Percentiles rank a stretch among this genome's conserved stretches.
These are phyloP conservation scores for Hymenoscyphus infarciens DNA, from an alignment of 2,329 filamentous ascomycete species.

Conservation along the genomic window DNA sequence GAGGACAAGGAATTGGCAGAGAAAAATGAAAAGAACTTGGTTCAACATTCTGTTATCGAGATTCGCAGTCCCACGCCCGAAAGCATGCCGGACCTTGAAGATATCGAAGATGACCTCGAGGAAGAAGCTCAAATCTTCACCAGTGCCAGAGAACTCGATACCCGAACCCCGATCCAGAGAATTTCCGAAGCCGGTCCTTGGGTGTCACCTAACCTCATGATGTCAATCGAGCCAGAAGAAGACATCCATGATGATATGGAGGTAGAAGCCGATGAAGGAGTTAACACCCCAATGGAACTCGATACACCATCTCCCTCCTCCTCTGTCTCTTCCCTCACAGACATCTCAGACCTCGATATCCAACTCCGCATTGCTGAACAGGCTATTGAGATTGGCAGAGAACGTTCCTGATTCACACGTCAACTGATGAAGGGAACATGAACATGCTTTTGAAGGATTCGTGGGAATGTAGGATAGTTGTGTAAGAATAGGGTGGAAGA, in stretches of 20 bases:
- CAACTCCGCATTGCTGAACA: not conserved
- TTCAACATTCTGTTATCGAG: not conserved
- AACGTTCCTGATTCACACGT: not conserved
- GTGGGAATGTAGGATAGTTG: not conserved
- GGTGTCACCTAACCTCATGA: too few relatives aligned
- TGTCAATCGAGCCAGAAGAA: not conserved
- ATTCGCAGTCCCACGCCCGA: not conserved
- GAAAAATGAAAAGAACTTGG: not conserved
- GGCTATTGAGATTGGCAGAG: not conserved
- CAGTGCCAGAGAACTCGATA: not conserved
- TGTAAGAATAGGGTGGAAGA: not conserved
- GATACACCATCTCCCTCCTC: not conserved
- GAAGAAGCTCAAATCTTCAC: not conserved
- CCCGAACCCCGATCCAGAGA: not conserved
- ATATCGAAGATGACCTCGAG: not conserved
- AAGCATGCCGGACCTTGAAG: not conserved
- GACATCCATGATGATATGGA: not conserved
- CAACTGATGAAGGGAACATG: not conserved
- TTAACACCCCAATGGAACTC: not conserved
- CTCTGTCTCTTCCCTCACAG: not conserved
- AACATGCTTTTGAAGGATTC: not conserved
- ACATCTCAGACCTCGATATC: not conserved
- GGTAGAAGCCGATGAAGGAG: not conserved
- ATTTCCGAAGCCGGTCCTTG: not conserved
- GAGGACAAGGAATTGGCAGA: constrained; percentile 6